phyloP scores from a whole-genome alignment of 1,284 basidiomycete species.

The Porodaedalea pini region DNA sequence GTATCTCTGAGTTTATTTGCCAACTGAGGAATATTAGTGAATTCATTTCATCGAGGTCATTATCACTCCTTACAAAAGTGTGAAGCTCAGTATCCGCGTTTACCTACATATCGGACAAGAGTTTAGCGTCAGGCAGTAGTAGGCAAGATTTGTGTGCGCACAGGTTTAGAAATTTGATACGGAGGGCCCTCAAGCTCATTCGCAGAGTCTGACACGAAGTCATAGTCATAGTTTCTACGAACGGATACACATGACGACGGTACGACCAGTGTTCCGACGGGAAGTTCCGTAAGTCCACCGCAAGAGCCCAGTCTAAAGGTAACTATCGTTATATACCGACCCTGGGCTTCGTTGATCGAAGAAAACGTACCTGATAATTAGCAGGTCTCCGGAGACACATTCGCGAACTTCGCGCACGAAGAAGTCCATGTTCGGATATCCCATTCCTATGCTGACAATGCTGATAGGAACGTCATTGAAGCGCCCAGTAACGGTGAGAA shows the following conservation, averaged over 20 bases:
- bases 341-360: constrained; percentile 1
- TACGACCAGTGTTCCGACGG: constrained; percentile 71
- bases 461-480: constrained; percentile 68
- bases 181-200: constrained; percentile 39
- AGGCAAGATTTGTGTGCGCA: constrained; percentile 32
- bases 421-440: constrained; percentile 77
- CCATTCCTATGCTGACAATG: constrained; percentile 83
- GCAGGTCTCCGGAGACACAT: constrained; percentile 73
- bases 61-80: constrained; percentile 36
- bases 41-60: constrained; percentile 1
- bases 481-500: constrained; percentile 75
- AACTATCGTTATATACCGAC: background rate
- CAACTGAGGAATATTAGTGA: constrained; percentile 6
- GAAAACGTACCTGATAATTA: constrained; percentile 59
- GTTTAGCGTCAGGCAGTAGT: constrained; percentile 14
- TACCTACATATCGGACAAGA: constrained; percentile 36
- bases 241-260: constrained; percentile 67
- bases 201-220: constrained; percentile 48
- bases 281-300: constrained; percentile 66
- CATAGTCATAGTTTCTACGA: constrained; percentile 74
- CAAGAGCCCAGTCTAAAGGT: constrained; percentile 68
- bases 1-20: constrained; percentile 43
- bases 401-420: constrained; percentile 81
- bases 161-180: constrained; percentile 70
- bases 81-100: constrained; percentile 54